These are phyloP conservation scores for Wickerhamomyces silvicola DNA, from an alignment of 805 yeast genomes.

Conservation along the genomic window DNA sequence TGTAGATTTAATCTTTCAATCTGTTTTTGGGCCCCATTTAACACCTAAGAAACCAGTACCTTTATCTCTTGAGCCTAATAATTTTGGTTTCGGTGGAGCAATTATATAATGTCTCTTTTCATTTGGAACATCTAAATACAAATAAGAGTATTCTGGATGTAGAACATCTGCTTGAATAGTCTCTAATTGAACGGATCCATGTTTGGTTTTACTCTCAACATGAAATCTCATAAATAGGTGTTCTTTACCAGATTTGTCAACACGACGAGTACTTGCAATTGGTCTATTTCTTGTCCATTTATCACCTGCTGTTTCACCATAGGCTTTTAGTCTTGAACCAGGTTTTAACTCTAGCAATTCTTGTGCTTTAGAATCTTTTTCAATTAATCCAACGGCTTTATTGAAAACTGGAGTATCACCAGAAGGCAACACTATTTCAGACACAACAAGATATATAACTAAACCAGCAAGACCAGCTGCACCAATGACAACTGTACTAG, in stretches of 20 bases:
- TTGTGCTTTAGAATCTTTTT: slow-evolving; percentile 57
- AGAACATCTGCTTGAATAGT: slow-evolving; percentile 61
- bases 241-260: slow-evolving; percentile 72
- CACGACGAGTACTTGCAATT: slow-evolving; percentile 55
- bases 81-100: slow-evolving; percentile 49
- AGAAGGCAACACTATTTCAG: slow-evolving; percentile 79
- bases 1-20: slow-evolving; percentile 14
- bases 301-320: slow-evolving; percentile 66
- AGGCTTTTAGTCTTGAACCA: slow-evolving; percentile 68
- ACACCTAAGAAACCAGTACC: slow-evolving; percentile 68
- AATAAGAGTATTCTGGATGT: slow-evolving; percentile 63
- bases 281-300: slow-evolving; percentile 90
- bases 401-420: slow-evolving; percentile 90
- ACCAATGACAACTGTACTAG: slow-evolving; percentile 58
- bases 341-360: slow-evolving; percentile 39
- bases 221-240: slow-evolving; percentile 81
- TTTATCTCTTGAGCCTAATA: slow-evolving; percentile 29
- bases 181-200: slow-evolving; percentile 73
- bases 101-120: slow-evolving; percentile 61
- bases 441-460: slow-evolving; percentile 67
- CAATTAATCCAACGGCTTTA: slow-evolving; percentile 72
- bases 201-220: slow-evolving; percentile 61
- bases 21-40: slow-evolving; percentile 78
- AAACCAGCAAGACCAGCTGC: slow-evolving; percentile 63
- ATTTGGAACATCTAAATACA: slow-evolving; percentile 73